Base-by-base conservation (phyloP, 768 basidiomycete genomes). In the Podaxis mareebaensis region DNA sequence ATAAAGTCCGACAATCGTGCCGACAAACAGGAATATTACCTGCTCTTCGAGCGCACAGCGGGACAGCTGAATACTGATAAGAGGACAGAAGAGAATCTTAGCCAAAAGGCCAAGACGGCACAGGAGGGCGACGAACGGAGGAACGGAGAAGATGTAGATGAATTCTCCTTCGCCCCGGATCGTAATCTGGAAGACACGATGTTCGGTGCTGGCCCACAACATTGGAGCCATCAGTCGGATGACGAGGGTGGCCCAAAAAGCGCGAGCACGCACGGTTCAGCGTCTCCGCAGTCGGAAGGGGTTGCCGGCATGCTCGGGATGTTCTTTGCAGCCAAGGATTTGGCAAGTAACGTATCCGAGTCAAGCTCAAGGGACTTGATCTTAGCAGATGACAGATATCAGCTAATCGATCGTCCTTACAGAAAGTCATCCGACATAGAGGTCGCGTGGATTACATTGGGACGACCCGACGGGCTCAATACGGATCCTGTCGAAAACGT, bases 321-420 rank as follows among this genome's bases (percentile, higher is more conserved):
- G 40, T 33, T 53, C 26, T 15, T 36, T 17, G 40, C 55, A 44
- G 55, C 38, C 8, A 57, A 57, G 40, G 15, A 42, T 17, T 44
- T 42, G 15, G 40, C 22, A 2, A 57, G 40, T 17, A 22, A 28
- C 4, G 55, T 15, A 28, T 44, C 40, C 8, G 55, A 57, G n/a
- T 57, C 55, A 26, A 57, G 55, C 22, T 57, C 55, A 3, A 26
- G 11, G 13, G 24, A 57, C 15, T 15, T 57, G 39, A 57, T 57
- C 55, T 24, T 57, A 17, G 55, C 55, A 6, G 39, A 57, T 57
- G 55, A 57, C 24, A 39, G 55, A n/a, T 57, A 57, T 13, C 11
- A 44, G 13, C 20, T 57, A 24, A n/a, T 57, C 13, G 22, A 42
- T 57, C 38, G 24, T 42, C 55, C 55, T 11, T 57, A 6, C 12